Evolutionary conservation across 768 basidiomycete species (phyloP), one percentile per base, ranked within the genome.

Genomic region (Lactarius indigo): DNA sequence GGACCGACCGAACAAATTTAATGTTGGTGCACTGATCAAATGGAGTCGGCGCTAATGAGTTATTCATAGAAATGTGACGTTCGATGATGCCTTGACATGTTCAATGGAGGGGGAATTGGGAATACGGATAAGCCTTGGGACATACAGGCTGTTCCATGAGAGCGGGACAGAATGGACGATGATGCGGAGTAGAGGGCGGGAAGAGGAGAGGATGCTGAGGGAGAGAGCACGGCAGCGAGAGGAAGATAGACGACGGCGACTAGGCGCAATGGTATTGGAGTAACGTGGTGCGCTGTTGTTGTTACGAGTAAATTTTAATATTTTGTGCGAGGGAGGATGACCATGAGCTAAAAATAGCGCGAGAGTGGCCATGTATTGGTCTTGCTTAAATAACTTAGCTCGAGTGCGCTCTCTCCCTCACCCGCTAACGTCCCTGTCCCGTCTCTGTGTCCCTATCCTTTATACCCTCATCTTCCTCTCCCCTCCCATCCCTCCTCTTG

Each of bases 141-240:
- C 81, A 68, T 92, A 91, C 81, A 89, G 86, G 75, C 72, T 93
- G 33, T 76, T 87, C 75, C 90, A 89, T 73, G 89, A 88, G 73
- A 79, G 75, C 2, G 88, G 85, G 44, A 77, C 80, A n/a, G 90
- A 90, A 74, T 89, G 90, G 54, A 71, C 75, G 37, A 56, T 85
- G 28, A 78, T 78, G 76, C 82, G 83, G 44, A 62, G 71, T 44
- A 76, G 82, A 73, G 73, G 73, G 33, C 60, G 37, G 52, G 80
- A 76, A 59, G 81, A 77, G 62, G 74, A 73, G 23, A 72, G 57
- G 71, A 72, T 59, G 59, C 72, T 82, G 73, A 58, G 68, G 65
- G 79, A 76, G 68, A 72, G 76, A 69, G 87, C 80, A 28, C 76
- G 75, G 39, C 72, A 73, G 63, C 81, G 85, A 55, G 79, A 84